Base-by-base conservation (phyloP, 495 filamentous ascomycete species). In the Podospora appendiculata region DNA sequence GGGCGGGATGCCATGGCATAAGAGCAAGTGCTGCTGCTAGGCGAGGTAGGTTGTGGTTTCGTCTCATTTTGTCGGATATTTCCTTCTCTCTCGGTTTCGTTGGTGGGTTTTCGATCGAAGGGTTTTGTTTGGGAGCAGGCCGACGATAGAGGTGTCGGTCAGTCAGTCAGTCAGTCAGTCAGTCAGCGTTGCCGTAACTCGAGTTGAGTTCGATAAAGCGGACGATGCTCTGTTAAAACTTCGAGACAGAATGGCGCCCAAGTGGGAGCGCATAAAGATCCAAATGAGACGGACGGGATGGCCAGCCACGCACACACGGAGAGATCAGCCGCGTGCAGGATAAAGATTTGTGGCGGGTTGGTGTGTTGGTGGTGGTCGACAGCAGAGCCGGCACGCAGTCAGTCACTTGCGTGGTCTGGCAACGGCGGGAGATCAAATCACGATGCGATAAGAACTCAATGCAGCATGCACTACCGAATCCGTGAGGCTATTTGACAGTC, bases 181-280 rank as follows among this genome's bases (percentile, higher is more conserved):
- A 25, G 25, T 25, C 25, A 2, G 25, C 25, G 25, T 25, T 5
- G 25, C 5, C 25, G 32, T 32, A 19, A 19, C 44, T 6, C 45
- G 12, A 41, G 12, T 41, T 41, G 11, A 12, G 11, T 41, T 41
- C 7, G 11, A 41, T 41, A 4, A 41, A n/a, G n/a, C 4, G 38
- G 38, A 41, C 38, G 12, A 16, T 12, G 38, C 11, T 41, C 25
- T 25, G 25, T 12, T 16, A 41, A 41, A 41, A 16, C 14, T 41
- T 12, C 38, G 7, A 41, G 38, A 16, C 38, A 4, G 38, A 41
- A 16, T 12, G 14, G 38, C 12, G 25, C 35, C 8, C 19, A 16
- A 17, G 14, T 32, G 10, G 9, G 13, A 34, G 25, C 42, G 55
- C 55, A 57, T 57, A 34, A 57, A 57, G 19, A 18, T 50, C 36